Evolutionary conservation across 75 land plant genomes (phyloP), one percentile per base, ranked within the genome.

Genomic region (Cryptomeria japonica): DNA sequence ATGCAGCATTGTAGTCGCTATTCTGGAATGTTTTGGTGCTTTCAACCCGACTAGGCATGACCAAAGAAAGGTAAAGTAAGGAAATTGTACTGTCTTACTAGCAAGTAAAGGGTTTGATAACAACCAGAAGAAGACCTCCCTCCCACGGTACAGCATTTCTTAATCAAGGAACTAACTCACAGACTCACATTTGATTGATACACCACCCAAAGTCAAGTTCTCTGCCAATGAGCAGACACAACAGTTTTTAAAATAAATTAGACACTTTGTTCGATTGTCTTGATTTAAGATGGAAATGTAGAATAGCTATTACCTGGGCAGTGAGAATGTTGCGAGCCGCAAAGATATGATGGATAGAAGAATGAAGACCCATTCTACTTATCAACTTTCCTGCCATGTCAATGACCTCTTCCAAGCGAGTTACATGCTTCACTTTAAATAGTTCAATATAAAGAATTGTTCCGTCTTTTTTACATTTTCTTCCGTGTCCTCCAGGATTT

Each of bases 321-420:
- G 95, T 94, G 31, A 82, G 41, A 61, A 94, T 88, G 84, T 88
- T 94, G 44, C 95, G 94, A 86, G 95, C 94, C 5, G 95, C 89
- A 85, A 94, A 90, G 76, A 93, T 53, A 85, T 93, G 89, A 34
- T 94, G 86, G 34, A 93, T 91, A 25, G 88, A 86, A 49, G 79
- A 80, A 49, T 91, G 93, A 25, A 94, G 90, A n/a, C 88, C 90
- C 93, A 93, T 93, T 39, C 89, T 79, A 73, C 77, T 86, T 37
- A 94, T 90, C 39, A 89, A 83, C 90, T 88, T 94, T 90, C 91
- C 91, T 92, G 94, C 90, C 94, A 93, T 93, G 36, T 53, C 37
- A 18, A 9, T 7, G 28, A 64, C 15, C 16, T 44, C 47, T 51
- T 25, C 31, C 0, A 22, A 64, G 28, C n/a, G 8, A 64, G 10